Conservation (phyloP, 1,139 yeast genomes). For the Debaryomyces udenii region DNA sequence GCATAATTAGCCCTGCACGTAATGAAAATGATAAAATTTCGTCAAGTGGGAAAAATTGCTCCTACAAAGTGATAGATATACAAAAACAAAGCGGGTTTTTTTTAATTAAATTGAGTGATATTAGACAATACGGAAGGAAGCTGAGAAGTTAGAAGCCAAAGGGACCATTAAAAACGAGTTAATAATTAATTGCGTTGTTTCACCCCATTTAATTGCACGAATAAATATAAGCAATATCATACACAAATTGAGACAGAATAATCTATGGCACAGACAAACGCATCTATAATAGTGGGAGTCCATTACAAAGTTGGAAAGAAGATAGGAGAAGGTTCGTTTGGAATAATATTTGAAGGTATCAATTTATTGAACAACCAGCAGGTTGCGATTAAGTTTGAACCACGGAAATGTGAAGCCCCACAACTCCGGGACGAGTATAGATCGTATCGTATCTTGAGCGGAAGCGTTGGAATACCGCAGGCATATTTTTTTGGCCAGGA, state of each 20-base stretch:
- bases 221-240: background rate
- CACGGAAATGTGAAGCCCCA: slow-evolving; percentile 79
- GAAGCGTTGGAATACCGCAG: slow-evolving; percentile 66
- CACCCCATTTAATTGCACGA: slow-evolving; percentile 2
- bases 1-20: slow-evolving; percentile 7
- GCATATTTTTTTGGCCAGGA: slow-evolving; percentile 83
- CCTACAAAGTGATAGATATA: background rate
- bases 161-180: background rate
- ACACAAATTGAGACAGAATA: background rate
- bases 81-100: background rate
- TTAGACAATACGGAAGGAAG: background rate
- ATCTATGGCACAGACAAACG: slow-evolving; percentile 31
- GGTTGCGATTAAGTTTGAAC: slow-evolving; percentile 79
- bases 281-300: slow-evolving; percentile 55
- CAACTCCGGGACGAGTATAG: slow-evolving; percentile 78
- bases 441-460: slow-evolving; percentile 66
- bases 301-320: slow-evolving; percentile 96
- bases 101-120: background rate
- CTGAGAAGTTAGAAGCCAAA: background rate
- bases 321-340: slow-evolving; percentile 98
- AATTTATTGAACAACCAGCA: slow-evolving; percentile 78
- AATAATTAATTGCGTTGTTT: slow-evolving; percentile 1
- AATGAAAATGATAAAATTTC: slow-evolving; percentile 4
- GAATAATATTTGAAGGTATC: slow-evolving; percentile 93
- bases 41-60: slow-evolving; percentile 8